Conservation (phyloP, 371 early-diverging fungal species). For the Mortierella sp. region DNA sequence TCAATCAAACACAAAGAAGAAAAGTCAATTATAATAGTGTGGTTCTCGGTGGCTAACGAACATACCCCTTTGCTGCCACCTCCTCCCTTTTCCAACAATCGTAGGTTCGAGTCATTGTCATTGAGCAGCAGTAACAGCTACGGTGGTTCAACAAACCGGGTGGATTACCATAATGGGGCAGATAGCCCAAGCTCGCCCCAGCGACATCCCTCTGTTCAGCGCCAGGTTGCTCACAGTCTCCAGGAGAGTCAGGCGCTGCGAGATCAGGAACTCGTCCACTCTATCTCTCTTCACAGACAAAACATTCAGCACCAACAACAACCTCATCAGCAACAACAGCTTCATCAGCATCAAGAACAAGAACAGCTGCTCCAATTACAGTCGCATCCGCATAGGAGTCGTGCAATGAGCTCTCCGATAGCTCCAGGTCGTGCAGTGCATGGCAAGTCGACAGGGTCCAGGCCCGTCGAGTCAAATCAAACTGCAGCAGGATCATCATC, state of each 20-base stretch:
- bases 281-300: neutral
- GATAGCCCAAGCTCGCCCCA: neutral
- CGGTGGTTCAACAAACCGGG: constrained; percentile 1
- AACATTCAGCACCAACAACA: constrained; percentile 14
- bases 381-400: constrained; percentile 20
- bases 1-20: neutral
- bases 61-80: neutral
- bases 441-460: neutral
- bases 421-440: neutral
- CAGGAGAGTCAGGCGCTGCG: neutral
- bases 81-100: neutral
- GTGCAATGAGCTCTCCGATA: constrained; percentile 27
- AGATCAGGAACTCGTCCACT: neutral
- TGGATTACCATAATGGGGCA: neutral
- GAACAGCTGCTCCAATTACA: neutral
- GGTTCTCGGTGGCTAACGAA: neutral
- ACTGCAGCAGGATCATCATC: neutral
- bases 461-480: neutral
- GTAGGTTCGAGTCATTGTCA: constrained; percentile 51
- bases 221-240: neutral
- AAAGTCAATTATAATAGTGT: neutral
- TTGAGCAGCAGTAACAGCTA: constrained; percentile 21
- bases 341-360: neutral
- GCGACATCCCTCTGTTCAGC: constrained; percentile 3
- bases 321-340: constrained; percentile 16